phyloP scores from a whole-genome alignment of 78 protist species.

The Dictyostelium capitatum region DNA sequence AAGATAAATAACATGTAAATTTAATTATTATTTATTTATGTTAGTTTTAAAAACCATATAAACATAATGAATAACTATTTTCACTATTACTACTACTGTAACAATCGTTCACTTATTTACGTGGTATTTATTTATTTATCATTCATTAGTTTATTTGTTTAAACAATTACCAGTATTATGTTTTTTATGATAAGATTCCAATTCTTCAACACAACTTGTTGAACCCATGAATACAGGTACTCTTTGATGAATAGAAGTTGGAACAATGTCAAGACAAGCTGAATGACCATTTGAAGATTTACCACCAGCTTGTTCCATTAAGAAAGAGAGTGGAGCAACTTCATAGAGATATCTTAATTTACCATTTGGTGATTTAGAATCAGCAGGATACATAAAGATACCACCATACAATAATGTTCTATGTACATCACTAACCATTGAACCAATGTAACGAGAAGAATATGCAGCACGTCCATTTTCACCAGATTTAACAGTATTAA shows the following conservation, averaged over 20 bases:
- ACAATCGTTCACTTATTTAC: no score
- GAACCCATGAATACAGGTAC: constrained; percentile 84
- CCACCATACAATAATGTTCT: constrained; percentile 98
- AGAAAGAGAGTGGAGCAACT: constrained; percentile 93
- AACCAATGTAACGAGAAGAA: constrained; percentile 95
- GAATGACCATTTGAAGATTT: constrained; percentile 41
- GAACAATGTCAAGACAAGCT: constrained; percentile 61
- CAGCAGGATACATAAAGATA: constrained; percentile 96
- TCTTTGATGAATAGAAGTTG: constrained; percentile 74
- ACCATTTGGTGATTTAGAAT: constrained; percentile 85
- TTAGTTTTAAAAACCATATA: no score
- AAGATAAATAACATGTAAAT: no score
- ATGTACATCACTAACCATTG: constrained; percentile 98
- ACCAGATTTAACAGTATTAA: constrained; percentile 50
- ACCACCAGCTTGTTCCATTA: constrained; percentile 89
- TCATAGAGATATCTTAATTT: constrained; percentile 81
- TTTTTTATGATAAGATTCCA: constrained; percentile 32
- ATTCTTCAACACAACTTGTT: constrained; percentile 19
- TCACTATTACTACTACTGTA: no score
- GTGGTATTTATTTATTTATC: no score
- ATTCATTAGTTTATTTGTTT: no score
- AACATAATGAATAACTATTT: no score
- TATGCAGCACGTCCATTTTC: constrained; percentile 72
- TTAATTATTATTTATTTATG: no score
- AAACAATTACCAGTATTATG: not conserved